Percentiles rank a stretch among this genome's conserved stretches.
Evolutionary conservation across 257 asterid genomes (phyloP).

Genomic region (Ilex asprella): DNA sequence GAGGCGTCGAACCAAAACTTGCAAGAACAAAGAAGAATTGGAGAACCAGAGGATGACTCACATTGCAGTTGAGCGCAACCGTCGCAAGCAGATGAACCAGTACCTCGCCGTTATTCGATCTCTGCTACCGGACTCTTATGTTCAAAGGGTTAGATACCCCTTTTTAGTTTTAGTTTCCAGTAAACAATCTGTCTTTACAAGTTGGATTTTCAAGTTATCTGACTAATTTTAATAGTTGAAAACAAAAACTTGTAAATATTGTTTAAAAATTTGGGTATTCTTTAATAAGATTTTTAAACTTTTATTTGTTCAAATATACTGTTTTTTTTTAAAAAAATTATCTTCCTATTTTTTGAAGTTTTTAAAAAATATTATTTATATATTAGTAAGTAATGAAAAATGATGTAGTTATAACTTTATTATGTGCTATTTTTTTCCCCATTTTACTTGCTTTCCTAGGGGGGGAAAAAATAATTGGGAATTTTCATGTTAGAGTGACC

Average conservation of each 20-base stretch:
- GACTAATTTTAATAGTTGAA: too few species aligned
- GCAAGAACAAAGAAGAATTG: conserved; percentile 37
- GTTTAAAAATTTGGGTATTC: too few species aligned
- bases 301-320: too few species aligned
- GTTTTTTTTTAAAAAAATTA: too few species aligned
- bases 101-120: conserved; percentile 38
- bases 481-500: conserved; percentile 56
- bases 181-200: too few species aligned
- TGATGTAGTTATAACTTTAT: too few species aligned
- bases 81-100: conserved; percentile 43
- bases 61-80: conserved; percentile 41
- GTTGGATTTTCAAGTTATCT: too few species aligned
- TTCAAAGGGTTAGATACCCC: conserved; percentile 29
- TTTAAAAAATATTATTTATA: background rate
- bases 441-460: background rate
- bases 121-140: conserved; percentile 42
- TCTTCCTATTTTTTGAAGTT: background rate
- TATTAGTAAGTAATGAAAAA: too few species aligned
- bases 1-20: conserved; percentile 30
- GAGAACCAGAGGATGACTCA: conserved; percentile 49
- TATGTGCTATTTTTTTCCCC: background rate
- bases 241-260: too few species aligned
- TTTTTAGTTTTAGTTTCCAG: too few species aligned
- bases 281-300: too few species aligned
- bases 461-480: too few species aligned